Evolutionary conservation across 2,329 filamentous ascomycete species (phyloP).

Genomic region (Blastomyces emzantsi): DNA sequence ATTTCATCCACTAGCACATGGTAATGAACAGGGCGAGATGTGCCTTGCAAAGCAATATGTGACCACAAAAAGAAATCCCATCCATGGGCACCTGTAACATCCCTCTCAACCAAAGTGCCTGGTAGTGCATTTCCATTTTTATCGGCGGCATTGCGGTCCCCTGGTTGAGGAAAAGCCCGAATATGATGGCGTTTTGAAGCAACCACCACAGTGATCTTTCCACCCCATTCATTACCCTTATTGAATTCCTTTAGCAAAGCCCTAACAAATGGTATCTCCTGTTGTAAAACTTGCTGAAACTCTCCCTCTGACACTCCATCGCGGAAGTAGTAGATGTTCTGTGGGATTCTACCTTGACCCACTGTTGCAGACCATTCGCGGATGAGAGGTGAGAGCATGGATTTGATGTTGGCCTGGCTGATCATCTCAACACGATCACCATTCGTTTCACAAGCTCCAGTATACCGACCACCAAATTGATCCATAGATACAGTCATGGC

Average conservation of each 20-base stretch:
- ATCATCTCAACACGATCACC: constrained; percentile 75
- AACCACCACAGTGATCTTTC: constrained; percentile 76
- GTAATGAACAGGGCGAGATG: constrained; percentile 85
- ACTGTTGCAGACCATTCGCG: constrained; percentile 54
- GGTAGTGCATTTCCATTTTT: constrained; percentile 73
- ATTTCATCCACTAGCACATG: constrained; percentile 80
- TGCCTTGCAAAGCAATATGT: constrained; percentile 82
- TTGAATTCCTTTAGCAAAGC: constrained; percentile 41
- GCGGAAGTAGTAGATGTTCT: constrained; percentile 83
- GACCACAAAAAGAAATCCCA: constrained; percentile 75
- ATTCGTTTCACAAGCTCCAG: constrained; percentile 72
- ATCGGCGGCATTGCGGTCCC: constrained; percentile 48
- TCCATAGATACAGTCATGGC: constrained; percentile 81
- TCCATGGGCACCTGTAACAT: constrained; percentile 84
- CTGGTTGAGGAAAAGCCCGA: constrained; percentile 70
- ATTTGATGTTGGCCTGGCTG: constrained; percentile 53
- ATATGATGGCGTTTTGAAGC: constrained; percentile 93
- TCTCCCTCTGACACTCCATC: constrained; percentile 88
- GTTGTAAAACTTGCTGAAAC: constrained; percentile 66
- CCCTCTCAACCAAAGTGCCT: constrained; percentile 77
- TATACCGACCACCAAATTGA: constrained; percentile 61
- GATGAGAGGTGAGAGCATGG: constrained; percentile 57
- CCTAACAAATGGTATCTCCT: constrained; percentile 69
- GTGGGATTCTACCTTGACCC: constrained; percentile 48
- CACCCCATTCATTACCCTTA: constrained; percentile 30